Percentiles rank a stretch among this genome's conserved stretches.
Evolutionary conservation across 768 basidiomycete genomes (phyloP).

Genomic region (Daedaleopsis nitida): DNA sequence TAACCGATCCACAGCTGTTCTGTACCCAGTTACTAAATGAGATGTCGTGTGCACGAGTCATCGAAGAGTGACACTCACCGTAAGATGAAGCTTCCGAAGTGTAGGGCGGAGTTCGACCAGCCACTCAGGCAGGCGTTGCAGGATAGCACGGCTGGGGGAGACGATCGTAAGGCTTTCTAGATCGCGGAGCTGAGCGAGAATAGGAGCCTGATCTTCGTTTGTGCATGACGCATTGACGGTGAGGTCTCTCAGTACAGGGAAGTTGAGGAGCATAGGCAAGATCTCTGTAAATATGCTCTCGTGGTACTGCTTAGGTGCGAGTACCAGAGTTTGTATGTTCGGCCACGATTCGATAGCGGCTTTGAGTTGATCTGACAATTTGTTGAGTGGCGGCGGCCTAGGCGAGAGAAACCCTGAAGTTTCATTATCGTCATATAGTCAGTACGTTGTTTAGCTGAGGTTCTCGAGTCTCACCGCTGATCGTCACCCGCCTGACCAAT

Average conservation of each 20-base stretch:
- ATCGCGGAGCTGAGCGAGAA: slow-evolving; percentile 16
- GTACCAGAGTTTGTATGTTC: slow-evolving; percentile 19
- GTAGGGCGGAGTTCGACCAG: slow-evolving; percentile 36
- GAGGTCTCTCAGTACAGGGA: slow-evolving; percentile 16
- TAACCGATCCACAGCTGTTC: slow-evolving; percentile 66
- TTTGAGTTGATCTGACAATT: slow-evolving; percentile 14
- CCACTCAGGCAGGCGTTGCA: slow-evolving; percentile 39
- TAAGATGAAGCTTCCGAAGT: slow-evolving; percentile 44
- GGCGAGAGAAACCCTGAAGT: slow-evolving; percentile 24
- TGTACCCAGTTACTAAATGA: slow-evolving; percentile 23
- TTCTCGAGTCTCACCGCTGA: slow-evolving; percentile 6
- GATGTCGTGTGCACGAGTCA: background rate
- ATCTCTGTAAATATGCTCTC: slow-evolving; percentile 14
- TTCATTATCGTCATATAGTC: slow-evolving; percentile 32
- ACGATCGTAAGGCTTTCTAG: slow-evolving; percentile 24
- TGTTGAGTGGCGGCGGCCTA: slow-evolving; percentile 13
- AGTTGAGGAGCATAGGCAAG: slow-evolving; percentile 11
- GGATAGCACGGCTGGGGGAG: slow-evolving; percentile 24
- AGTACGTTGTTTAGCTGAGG: background rate
- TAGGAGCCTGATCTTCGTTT: slow-evolving; percentile 6
- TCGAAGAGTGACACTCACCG: slow-evolving; percentile 34
- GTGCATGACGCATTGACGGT: slow-evolving; percentile 18
- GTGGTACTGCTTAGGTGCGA: slow-evolving; percentile 16
- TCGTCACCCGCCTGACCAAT: slow-evolving; percentile 10
- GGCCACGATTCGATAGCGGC: slow-evolving; percentile 23